These are phyloP conservation scores for Citrullus colocynthis DNA, from an alignment of 306 rosid genomes.

Conservation along the genomic window DNA sequence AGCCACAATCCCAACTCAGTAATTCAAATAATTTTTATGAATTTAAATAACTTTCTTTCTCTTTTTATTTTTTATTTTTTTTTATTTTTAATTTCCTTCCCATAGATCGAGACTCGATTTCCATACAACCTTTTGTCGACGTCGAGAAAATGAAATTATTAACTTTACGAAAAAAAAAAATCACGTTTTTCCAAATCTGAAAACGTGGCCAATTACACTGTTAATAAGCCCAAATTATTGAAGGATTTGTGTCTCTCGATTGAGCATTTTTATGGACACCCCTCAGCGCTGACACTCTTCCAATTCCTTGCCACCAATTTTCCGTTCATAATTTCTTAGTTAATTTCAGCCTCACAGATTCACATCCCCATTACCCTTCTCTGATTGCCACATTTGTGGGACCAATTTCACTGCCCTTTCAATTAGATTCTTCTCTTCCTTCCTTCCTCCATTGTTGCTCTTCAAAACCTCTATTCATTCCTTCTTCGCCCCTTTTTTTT, in stretches of 20 bases:
- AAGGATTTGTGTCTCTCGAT: no score
- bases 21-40: no score
- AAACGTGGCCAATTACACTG: background rate
- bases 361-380: background rate
- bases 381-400: background rate
- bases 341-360: background rate
- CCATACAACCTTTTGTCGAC: background rate
- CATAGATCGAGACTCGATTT: no score
- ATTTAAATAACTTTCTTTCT: no score
- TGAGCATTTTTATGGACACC: background rate
- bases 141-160: background rate
- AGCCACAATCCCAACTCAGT: no score
- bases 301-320: background rate
- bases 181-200: background rate
- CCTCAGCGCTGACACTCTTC: background rate
- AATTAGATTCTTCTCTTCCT: background rate
- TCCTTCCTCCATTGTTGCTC: background rate
- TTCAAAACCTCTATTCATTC: background rate
- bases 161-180: no score
- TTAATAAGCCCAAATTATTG: no score
- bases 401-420: background rate
- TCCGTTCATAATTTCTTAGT: background rate
- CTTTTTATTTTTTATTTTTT: no score
- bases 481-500: background rate
- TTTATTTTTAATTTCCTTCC: no score